Evolutionary conservation across 495 filamentous ascomycete genomes (phyloP).

Genomic region (Aspergillus homomorphus): DNA sequence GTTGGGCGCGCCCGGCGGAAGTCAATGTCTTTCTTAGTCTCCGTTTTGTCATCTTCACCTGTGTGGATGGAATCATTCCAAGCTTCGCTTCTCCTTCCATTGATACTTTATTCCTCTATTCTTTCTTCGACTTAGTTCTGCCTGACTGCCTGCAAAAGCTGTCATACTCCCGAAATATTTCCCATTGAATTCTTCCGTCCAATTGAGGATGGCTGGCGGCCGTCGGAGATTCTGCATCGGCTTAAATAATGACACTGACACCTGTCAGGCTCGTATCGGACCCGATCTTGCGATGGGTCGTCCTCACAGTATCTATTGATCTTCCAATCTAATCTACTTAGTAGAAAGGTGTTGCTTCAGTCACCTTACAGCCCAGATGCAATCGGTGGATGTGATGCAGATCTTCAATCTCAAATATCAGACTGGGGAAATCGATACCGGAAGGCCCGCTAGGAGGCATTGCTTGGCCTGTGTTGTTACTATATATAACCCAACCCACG

Average conservation of each 20-base stretch:
- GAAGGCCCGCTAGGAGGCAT: neutral
- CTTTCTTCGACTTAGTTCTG: too few relatives aligned
- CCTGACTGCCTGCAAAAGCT: too few relatives aligned
- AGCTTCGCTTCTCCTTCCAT: too few relatives aligned
- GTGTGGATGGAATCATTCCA: neutral
- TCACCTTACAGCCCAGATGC: too few relatives aligned
- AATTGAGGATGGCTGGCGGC: too few relatives aligned
- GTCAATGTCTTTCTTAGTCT: neutral
- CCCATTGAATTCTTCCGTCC: too few relatives aligned
- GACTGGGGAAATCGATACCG: neutral
- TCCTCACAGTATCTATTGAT: neutral
- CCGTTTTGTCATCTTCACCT: neutral
- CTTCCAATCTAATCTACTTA: neutral
- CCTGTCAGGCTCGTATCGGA: neutral
- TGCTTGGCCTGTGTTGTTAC: neutral
- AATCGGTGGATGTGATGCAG: neutral
- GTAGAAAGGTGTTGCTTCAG: neutral
- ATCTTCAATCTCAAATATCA: neutral
- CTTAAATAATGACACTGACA: neutral
- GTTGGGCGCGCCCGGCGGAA: conserved; percentile 7
- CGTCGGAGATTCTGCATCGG: neutral
- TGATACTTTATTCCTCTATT: too few relatives aligned
- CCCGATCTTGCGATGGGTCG: neutral
- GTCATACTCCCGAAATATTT: too few relatives aligned
- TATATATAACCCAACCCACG: neutral